These are phyloP conservation scores for Paulownia fortunei DNA, from an alignment of 257 asterid genomes.

Conservation along the genomic window DNA sequence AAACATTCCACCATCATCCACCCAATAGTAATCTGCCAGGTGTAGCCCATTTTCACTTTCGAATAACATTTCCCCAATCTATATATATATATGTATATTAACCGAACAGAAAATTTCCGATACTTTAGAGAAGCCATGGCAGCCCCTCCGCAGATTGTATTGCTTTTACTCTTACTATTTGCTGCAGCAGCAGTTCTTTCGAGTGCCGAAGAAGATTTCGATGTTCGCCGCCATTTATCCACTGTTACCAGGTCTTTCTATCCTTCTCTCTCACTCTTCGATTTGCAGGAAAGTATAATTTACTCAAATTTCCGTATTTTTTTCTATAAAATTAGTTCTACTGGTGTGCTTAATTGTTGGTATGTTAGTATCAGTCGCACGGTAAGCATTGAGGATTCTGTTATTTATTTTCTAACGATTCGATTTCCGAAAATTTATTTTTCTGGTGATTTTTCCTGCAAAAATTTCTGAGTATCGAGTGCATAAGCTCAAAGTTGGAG, in stretches of 20 bases:
- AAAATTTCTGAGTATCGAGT: not conserved
- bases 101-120: not conserved
- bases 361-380: not conserved
- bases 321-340: not conserved
- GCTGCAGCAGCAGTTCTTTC: constrained; percentile 18
- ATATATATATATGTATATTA: not conserved
- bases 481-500: not conserved
- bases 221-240: constrained; percentile 80
- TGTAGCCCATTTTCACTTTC: not conserved
- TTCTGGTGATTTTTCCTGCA: not conserved
- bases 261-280: not conserved
- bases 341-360: not conserved
- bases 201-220: constrained; percentile 55
- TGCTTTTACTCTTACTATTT: constrained; percentile 32
- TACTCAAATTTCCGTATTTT: not conserved
- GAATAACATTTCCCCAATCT: constrained; percentile 15
- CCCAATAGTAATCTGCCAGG: constrained; percentile 32
- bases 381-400: not conserved
- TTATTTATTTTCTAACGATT: not conserved
- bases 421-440: not conserved
- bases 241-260: constrained; percentile 70
- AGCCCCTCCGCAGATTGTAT: constrained; percentile 13
- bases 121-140: constrained; percentile 39
- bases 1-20: constrained; percentile 19
- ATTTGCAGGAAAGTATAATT: constrained; percentile 8